Conservation (phyloP, 1,284 basidiomycete species). For the Melampsora larici-populina region DNA sequence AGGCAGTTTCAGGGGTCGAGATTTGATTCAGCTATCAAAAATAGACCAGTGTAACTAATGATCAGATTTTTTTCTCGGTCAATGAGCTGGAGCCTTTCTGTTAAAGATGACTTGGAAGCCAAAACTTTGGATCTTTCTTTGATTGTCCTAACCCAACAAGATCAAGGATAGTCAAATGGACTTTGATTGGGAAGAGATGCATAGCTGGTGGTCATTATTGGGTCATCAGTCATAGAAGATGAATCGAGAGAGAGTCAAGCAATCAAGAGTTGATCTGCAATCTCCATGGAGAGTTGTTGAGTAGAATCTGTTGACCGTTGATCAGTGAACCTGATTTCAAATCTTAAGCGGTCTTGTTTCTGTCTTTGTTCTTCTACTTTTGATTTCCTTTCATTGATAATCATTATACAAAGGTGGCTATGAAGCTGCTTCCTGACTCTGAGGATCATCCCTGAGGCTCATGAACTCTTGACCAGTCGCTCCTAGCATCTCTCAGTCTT, state of each 20-base stretch:
- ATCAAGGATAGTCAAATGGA: slow-evolving; percentile 82
- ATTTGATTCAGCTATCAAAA: too few relatives aligned
- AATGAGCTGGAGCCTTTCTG: slow-evolving; percentile 61
- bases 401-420: too few relatives aligned
- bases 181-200: slow-evolving; percentile 75
- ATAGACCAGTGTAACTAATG: slow-evolving; percentile 86
- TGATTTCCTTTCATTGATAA: too few relatives aligned
- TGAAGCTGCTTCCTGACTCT: too few relatives aligned
- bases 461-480: too few relatives aligned
- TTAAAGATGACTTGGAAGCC: slow-evolving; percentile 61
- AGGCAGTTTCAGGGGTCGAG: too few relatives aligned
- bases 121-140: slow-evolving; percentile 58
- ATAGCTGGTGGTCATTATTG: slow-evolving; percentile 73
- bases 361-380: too few relatives aligned
- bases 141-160: slow-evolving; percentile 83
- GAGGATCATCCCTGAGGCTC: too few relatives aligned
- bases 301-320: slow-evolving; percentile 43
- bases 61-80: slow-evolving; percentile 74
- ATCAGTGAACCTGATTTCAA: background rate
- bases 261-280: slow-evolving; percentile 77
- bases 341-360: background rate
- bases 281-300: slow-evolving; percentile 47
- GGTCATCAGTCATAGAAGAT: slow-evolving; percentile 70
- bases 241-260: slow-evolving; percentile 80
- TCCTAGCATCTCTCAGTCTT: too few relatives aligned